These are phyloP conservation scores for Chondrostereum purpureum DNA, from an alignment of 1,284 basidiomycete genomes.

Conservation along the genomic window DNA sequence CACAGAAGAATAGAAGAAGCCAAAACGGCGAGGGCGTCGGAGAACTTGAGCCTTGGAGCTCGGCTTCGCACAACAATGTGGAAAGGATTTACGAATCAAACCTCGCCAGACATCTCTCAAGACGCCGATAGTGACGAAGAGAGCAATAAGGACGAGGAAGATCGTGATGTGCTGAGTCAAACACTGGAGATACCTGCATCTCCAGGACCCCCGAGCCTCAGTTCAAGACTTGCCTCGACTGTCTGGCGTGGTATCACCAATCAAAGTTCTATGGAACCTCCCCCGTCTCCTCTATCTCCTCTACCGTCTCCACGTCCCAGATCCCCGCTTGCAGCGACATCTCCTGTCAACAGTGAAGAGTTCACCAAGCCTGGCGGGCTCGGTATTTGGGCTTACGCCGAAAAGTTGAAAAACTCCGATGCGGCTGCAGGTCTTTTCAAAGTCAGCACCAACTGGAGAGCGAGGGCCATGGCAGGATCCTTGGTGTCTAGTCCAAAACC, in stretches of 20 bases:
- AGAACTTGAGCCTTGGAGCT: slow-evolving; percentile 40
- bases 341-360: slow-evolving; percentile 16
- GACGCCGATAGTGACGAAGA: slow-evolving; percentile 28
- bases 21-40: slow-evolving; percentile 23
- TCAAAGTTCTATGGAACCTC: slow-evolving; percentile 61
- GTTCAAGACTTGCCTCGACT: slow-evolving; percentile 49
- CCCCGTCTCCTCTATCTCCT: slow-evolving; percentile 39
- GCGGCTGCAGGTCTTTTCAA: slow-evolving; percentile 62
- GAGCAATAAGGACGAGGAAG: slow-evolving; percentile 27
- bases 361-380: slow-evolving; percentile 10
- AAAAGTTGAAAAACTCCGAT: slow-evolving; percentile 67
- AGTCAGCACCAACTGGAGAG: slow-evolving; percentile 67
- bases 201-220: slow-evolving; percentile 29
- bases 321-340: slow-evolving; percentile 23
- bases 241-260: slow-evolving; percentile 74
- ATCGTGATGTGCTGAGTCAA: slow-evolving; percentile 24
- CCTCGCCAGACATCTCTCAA: slow-evolving; percentile 30
- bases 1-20: slow-evolving; percentile 39
- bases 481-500: slow-evolving; percentile 26
- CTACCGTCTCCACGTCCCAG: slow-evolving; percentile 24
- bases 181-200: slow-evolving; percentile 20
- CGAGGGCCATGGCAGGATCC: slow-evolving; percentile 43
- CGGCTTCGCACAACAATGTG: slow-evolving; percentile 59
- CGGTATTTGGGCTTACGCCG: slow-evolving; percentile 61
- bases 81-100: slow-evolving; percentile 56